These are phyloP conservation scores for Pisolithus tinctorius DNA, from an alignment of 768 basidiomycete species.

Conservation along the genomic window DNA sequence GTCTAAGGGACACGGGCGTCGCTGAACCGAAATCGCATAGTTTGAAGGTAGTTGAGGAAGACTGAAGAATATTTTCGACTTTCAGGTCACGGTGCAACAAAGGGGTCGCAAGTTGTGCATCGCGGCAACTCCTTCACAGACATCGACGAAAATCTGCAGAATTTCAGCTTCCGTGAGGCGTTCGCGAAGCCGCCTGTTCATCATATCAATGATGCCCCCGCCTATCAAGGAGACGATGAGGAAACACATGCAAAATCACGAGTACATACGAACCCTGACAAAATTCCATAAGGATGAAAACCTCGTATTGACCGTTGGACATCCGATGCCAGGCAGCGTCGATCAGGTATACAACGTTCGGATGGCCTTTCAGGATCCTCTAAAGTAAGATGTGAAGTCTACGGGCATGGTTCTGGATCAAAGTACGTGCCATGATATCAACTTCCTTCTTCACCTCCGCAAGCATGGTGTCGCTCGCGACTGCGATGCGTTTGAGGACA, in stretches of 20 bases:
- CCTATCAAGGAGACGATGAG: conserved; percentile 38
- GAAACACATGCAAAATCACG: background rate
- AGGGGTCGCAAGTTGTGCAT: conserved; percentile 94
- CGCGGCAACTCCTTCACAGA: conserved; percentile 92
- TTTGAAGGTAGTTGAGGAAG: conserved; percentile 80
- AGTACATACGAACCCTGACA: conserved; percentile 60
- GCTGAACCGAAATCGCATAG: conserved; percentile 98
- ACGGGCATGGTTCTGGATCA: conserved; percentile 7
- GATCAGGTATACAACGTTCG: conserved; percentile 93
- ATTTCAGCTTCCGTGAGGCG: conserved; percentile 94
- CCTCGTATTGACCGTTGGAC: conserved; percentile 82
- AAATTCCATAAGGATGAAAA: conserved; percentile 99
- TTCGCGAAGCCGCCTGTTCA: conserved; percentile 94
- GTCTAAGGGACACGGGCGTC: conserved; percentile 57
- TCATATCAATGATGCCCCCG: conserved; percentile 99
- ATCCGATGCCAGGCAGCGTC: conserved; percentile 89
- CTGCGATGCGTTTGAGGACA: conserved; percentile 95
- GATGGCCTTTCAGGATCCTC: conserved; percentile 88
- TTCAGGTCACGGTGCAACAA: conserved; percentile 96
- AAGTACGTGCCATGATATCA: conserved; percentile 83
- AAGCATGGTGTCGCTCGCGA: conserved; percentile 83
- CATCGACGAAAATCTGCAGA: conserved; percentile 94
- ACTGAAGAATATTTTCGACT: conserved; percentile 96
- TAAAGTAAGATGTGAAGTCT: conserved; percentile 33
- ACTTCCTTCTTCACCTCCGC: conserved; percentile 96